A percentile compares a stretch with the other conserved stretches of the same genome.
Evolutionary conservation across 305 asterid species (phyloP).

Genomic region (Fraxinus ornus): DNA sequence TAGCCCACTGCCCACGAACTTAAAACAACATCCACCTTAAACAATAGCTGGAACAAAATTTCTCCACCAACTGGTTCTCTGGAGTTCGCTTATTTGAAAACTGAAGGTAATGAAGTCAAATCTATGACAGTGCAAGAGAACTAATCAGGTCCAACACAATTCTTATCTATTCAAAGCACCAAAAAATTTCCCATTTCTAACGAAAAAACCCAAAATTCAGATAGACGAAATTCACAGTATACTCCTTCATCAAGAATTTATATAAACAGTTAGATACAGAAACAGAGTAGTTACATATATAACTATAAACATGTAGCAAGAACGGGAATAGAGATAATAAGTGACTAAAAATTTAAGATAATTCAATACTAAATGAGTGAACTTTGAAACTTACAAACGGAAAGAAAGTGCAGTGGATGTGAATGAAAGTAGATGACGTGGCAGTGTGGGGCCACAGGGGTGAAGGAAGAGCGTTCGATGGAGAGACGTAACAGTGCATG

Average conservation of each 20-base stretch:
- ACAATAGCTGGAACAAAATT: neutral
- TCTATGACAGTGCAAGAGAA: neutral
- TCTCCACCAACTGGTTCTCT: neutral
- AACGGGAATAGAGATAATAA: neutral
- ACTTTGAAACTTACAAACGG: neutral
- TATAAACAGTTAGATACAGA: neutral
- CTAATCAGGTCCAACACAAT: neutral
- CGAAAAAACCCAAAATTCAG: slow-evolving; percentile 26
- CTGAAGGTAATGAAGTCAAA: neutral
- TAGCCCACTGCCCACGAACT: neutral
- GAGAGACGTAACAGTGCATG: slow-evolving; percentile 41
- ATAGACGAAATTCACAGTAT: slow-evolving; percentile 10
- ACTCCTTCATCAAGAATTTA: neutral
- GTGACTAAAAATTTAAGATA: no score
- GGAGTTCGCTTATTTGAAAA: neutral
- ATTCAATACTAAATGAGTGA: neutral
- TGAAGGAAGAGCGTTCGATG: slow-evolving; percentile 20
- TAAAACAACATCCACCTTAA: neutral
- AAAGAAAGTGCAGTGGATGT: slow-evolving; percentile 12
- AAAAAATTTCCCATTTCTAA: neutral
- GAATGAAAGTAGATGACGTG: neutral
- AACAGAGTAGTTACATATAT: slow-evolving; percentile 8
- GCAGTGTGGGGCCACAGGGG: slow-evolving; percentile 11
- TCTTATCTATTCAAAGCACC: neutral
- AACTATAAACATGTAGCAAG: neutral